These are phyloP conservation scores for Podosphaera fusca DNA, from an alignment of 2,329 filamentous ascomycete genomes.

Conservation along the genomic window DNA sequence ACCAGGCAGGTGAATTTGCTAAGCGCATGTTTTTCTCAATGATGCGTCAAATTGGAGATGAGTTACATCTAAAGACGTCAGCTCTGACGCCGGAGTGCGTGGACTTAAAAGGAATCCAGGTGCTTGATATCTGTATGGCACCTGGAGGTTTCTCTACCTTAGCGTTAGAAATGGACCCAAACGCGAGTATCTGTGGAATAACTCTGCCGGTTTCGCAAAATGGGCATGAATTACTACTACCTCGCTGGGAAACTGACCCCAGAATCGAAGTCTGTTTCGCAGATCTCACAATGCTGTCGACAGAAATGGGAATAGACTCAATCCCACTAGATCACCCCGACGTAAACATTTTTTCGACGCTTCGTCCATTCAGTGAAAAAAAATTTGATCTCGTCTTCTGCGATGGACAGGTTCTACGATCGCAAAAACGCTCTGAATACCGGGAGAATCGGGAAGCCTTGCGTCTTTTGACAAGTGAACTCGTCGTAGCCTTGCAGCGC, in stretches of 20 bases:
- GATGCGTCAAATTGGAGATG: conserved; percentile 21
- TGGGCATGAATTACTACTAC: conserved; percentile 9
- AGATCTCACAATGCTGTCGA: conserved; percentile 4
- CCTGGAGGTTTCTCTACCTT: conserved; percentile 6
- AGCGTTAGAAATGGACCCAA: conserved; percentile 3
- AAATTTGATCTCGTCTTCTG: conserved; percentile 12
- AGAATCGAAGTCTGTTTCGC: conserved; percentile 1
- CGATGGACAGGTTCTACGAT: conserved; percentile 11
- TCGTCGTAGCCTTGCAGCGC: conserved; percentile 10
- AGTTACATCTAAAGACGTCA: conserved; percentile 18
- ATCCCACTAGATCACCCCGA: conserved; percentile 6
- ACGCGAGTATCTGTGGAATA: conserved; percentile 6
- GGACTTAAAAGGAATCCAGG: conserved; percentile 2
- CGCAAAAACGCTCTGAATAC: conserved; percentile 8
- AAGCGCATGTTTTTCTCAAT: conserved; percentile 8
- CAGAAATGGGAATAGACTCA: conserved; percentile 1
- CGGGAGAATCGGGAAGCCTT: conserved; percentile 6
- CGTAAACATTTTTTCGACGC: conserved; percentile 3
- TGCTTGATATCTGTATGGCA: conserved; percentile 13
- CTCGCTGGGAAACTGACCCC: neutral
- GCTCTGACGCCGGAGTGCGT: conserved; percentile 1
- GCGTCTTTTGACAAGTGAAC: conserved; percentile 7
- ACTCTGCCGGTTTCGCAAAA: conserved; percentile 7
- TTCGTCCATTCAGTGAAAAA: conserved; percentile 7
- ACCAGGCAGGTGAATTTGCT: conserved; percentile 12